These are phyloP conservation scores for Blepharisma japonicum DNA, from an alignment of 73 alveolate species.

Conservation along the genomic window DNA sequence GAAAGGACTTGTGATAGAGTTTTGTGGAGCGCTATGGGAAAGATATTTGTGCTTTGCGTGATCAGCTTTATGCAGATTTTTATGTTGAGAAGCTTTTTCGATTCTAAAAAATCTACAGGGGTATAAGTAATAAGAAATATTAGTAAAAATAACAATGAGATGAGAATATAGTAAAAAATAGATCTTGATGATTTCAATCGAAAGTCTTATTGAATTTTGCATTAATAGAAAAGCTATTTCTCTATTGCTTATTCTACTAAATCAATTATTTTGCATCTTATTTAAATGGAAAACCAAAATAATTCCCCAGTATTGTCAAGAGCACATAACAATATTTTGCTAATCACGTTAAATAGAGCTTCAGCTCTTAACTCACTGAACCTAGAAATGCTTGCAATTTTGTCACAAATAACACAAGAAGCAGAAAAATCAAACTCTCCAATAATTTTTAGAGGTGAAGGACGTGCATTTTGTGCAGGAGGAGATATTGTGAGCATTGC, in stretches of 20 bases:
- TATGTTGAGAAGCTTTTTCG: background rate
- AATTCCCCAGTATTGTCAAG: too few species aligned
- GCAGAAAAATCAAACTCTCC: too few species aligned
- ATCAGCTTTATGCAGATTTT: background rate
- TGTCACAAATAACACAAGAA: too few species aligned
- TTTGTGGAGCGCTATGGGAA: background rate
- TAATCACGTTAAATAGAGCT: too few species aligned
- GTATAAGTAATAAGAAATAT: background rate
- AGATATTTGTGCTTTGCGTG: background rate
- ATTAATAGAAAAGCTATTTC: too few species aligned
- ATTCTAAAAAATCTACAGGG: background rate
- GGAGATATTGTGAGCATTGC: slow-evolving; percentile 6
- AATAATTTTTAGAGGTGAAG: background rate
- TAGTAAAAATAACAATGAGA: background rate
- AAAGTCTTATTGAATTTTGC: too few species aligned
- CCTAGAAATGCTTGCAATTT: too few species aligned
- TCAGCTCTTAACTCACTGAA: too few species aligned
- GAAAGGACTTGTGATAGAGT: slow-evolving; percentile 24
- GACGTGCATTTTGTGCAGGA: slow-evolving; percentile 25
- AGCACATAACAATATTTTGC: too few species aligned
- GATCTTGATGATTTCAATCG: background rate
- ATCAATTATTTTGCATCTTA: too few species aligned
- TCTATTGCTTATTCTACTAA: too few species aligned
- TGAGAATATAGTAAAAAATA: background rate
- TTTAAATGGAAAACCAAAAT: too few species aligned